A percentile compares a stretch with the other conserved stretches of the same genome.
phyloP scores from a whole-genome alignment of 2,329 filamentous ascomycete species.

The Triangularia verruculosa region DNA sequence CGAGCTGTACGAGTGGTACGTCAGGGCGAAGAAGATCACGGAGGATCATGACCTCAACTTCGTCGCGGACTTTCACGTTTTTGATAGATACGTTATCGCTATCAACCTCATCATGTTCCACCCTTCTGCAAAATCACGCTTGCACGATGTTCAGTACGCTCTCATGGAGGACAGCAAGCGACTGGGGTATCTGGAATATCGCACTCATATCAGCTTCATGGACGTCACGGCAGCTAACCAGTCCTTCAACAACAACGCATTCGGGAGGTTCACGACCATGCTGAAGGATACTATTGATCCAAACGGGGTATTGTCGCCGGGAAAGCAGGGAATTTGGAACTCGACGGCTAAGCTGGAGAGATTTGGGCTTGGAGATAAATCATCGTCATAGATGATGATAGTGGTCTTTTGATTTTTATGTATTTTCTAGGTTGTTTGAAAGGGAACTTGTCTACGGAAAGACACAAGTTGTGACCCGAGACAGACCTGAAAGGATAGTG shows the following conservation, averaged over 20 bases:
- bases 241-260: not conserved
- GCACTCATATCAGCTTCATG: conserved; percentile 9
- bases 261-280: not conserved
- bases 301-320: conserved; percentile 1
- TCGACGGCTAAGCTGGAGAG: not conserved
- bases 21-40: conserved; percentile 1
- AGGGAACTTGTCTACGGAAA: too few species aligned
- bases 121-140: not conserved
- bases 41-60: conserved; percentile 2
- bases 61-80: conserved; percentile 23
- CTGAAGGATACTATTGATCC: conserved; percentile 8
- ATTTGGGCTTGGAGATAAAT: not conserved
- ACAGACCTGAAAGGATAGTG: too few species aligned
- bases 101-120: conserved; percentile 11
- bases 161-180: not conserved
- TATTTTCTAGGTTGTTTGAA: too few species aligned
- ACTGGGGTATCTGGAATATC: conserved; percentile 3
- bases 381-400: not conserved
- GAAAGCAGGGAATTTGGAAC: conserved; percentile 4
- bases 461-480: too few species aligned
- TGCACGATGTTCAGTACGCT: not conserved
- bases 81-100: conserved; percentile 15
- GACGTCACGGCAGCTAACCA: not conserved
- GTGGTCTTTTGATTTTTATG: not conserved
- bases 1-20: conserved; percentile 6